Evolutionary conservation across 139 green algal species (phyloP), one percentile per base, ranked within the genome.

Genomic region (Coelastrella sp.): DNA sequence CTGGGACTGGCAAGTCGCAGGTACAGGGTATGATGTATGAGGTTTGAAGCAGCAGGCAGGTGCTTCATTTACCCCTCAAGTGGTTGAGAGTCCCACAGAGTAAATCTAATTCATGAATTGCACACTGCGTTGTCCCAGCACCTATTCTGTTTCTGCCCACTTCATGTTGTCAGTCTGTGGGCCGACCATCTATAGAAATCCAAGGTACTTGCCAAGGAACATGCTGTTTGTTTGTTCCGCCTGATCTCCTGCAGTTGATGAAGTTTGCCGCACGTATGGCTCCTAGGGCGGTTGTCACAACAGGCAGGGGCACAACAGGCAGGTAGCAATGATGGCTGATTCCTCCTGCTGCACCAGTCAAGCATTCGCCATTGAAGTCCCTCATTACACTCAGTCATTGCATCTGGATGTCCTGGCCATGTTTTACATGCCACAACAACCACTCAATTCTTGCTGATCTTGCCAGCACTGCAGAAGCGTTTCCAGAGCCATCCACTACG

Each of bases 281-380:
- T 22, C 92, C 94, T 0, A 91, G 96, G 4, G 90, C 95, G 8
- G 97, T 99, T 4, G 79, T 98, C 11, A 97, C 96, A 8, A 96
- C 89, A 14, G 97, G 97, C 8, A 87, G 87, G 0, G 96, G 95
- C 78, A 96, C 93, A 84, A 97, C 93, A 19, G 91, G 87, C 56
- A 96, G 19, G 68, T 27, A 76, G 8, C 68, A 76, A 19, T 49
- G 1, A 49, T 49, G 35, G 35, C 35, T 3, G 1, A n/a, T 24
- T 22, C 68, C 68, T 76, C 8, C 27, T 61, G 49, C 12, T 61
- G 25, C 76, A 22, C n/a, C 22, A 12, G n/a, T 80, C 74, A 80
- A 78, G 20, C n/a, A 78, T 56, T 4, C 17, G 12, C 19, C n/a
- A 19, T 56, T 78, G 72, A 14, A 78, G 17, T 19, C 4, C 4